Evolutionary conservation across 768 basidiomycete genomes (phyloP), one percentile per base, ranked within the genome.

Genomic region (Amanita rubescens): DNA sequence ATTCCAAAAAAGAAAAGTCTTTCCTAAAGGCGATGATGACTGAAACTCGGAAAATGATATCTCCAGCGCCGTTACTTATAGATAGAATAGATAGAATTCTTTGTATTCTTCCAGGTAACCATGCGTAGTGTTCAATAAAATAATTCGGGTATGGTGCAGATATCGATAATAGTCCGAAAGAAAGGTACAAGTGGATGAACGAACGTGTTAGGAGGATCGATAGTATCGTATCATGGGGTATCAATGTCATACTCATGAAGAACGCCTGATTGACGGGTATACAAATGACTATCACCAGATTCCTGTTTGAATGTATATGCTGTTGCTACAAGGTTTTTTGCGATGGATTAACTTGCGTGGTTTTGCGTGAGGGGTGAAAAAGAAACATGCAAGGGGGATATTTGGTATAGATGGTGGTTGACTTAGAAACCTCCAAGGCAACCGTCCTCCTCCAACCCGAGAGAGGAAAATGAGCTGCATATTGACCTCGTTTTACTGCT

Each of bases 391-490:
- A 7, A 34, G 19, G 33, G 47, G 32, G 22, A 22, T n/a, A n/a
- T n/a, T n/a, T 33, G 46, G 34, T 35, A 33, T 48, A 22, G 17
- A 12, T 14, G 44, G 15, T 22, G 33, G 34, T 37, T 30, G 38
- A 19, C 25, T 19, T 62, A 75, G 62, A 75, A 75, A n/a, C 74
- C 74, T 39, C 73, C 74, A 7, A 75, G 65, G 49, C 74, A 75
- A 15, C 73, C 69, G 59, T 74, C 71, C 55, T 74, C 73, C 35
- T 61, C 55, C 14, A 60, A 46, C 30, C 62, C 60, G 55, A 74
- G 67, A 22, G 61, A 60, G 3, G 62, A 60, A 47, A 57, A 51
- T 47, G 55, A 44, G 33, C 50, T 56, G 56, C 51, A 32, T 30
- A 51, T 39, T 45, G 59, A 45, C 45, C 50, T 50, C 2, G 56